phyloP scores from a whole-genome alignment of 2,329 filamentous ascomycete genomes.

The Pseudogymnoascus sp. region DNA sequence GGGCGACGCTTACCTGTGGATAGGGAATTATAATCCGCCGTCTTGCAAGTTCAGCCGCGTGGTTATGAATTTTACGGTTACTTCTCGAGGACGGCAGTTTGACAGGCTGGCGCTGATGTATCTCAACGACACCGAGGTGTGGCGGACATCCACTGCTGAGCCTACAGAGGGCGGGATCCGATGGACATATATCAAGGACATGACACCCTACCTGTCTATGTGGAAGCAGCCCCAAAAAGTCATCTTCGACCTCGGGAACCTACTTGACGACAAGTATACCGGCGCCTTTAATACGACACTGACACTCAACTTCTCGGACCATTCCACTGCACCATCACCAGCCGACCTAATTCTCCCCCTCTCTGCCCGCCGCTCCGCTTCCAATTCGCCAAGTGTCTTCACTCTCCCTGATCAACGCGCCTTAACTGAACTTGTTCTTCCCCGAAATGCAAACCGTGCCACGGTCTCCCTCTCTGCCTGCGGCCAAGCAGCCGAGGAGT shows the following conservation, averaged over 20 bases:
- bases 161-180: conserved; percentile 63
- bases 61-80: conserved; percentile 68
- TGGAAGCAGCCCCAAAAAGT: conserved; percentile 64
- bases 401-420: conserved; percentile 57
- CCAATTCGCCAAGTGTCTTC: conserved; percentile 57
- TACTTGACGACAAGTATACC: conserved; percentile 65
- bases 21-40: conserved; percentile 60
- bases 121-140: conserved; percentile 71
- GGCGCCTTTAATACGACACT: conserved; percentile 67
- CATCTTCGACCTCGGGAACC: conserved; percentile 73
- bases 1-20: not conserved
- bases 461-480: conserved; percentile 71
- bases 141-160: conserved; percentile 75
- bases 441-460: conserved; percentile 59
- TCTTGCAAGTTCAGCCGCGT: conserved; percentile 65
- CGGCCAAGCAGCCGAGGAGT: conserved; percentile 70
- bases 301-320: conserved; percentile 63
- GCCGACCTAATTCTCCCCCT: conserved; percentile 64
- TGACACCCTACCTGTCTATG: conserved; percentile 62
- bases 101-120: conserved; percentile 72
- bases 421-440: conserved; percentile 53
- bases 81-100: conserved; percentile 64
- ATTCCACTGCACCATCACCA: conserved; percentile 36
- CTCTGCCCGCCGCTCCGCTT: conserved; percentile 45
- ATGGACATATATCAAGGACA: conserved; percentile 73